Evolutionary conservation across 345 rosid genomes (phyloP).

Genomic region (Nasturtium officinale): DNA sequence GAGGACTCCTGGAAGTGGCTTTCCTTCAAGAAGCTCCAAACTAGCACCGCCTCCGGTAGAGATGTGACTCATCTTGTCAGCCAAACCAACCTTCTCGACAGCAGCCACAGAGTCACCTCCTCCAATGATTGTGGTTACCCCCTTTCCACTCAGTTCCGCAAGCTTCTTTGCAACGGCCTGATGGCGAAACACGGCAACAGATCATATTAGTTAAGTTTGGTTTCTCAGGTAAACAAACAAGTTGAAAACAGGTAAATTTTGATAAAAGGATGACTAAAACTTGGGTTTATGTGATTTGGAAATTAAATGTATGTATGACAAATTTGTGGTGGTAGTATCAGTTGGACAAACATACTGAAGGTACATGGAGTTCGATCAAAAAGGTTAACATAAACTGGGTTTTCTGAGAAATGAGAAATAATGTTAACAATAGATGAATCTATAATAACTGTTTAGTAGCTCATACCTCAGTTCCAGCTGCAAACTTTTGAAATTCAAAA

Average conservation of each 20-base stretch:
- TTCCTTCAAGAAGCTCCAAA: slow-evolving; percentile 86
- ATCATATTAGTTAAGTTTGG: background rate
- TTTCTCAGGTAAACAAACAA: background rate
- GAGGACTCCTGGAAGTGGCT: slow-evolving; percentile 80
- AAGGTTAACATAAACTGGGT: background rate
- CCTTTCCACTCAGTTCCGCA: slow-evolving; percentile 77
- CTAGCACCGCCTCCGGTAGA: slow-evolving; percentile 95
- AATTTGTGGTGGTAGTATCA: too few relatives aligned
- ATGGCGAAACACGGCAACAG: slow-evolving; percentile 19
- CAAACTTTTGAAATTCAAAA: slow-evolving; percentile 88
- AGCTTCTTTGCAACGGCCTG: slow-evolving; percentile 95
- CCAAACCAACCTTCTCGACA: slow-evolving; percentile 80
- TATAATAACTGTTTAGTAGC: background rate
- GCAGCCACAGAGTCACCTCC: slow-evolving; percentile 94
- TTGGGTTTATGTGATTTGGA: background rate
- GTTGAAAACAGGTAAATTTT: background rate
- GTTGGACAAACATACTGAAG: too few relatives aligned
- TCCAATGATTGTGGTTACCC: slow-evolving; percentile 82
- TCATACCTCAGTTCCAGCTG: slow-evolving; percentile 79
- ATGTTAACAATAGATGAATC: background rate
- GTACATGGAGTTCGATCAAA: too few relatives aligned
- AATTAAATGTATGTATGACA: too few relatives aligned
- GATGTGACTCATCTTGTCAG: slow-evolving; percentile 82
- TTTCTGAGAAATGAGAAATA: background rate
- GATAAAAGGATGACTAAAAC: background rate